phyloP scores from a whole-genome alignment of 768 basidiomycete species.

The Boletales sp. region DNA sequence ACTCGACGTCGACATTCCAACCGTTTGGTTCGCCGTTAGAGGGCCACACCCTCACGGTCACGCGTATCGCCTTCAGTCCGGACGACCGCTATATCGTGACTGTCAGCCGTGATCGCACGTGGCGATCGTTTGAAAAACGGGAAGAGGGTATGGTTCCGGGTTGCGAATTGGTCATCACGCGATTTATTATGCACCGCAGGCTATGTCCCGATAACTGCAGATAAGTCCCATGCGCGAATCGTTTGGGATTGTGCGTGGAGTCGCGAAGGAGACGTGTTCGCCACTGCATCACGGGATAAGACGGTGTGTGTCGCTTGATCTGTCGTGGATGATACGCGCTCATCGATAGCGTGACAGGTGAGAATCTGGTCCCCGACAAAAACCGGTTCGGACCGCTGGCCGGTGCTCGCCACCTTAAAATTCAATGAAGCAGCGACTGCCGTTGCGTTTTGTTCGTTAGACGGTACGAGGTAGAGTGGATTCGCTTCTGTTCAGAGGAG shows the following conservation, averaged over 20 bases:
- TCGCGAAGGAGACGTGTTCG: constrained; percentile 72
- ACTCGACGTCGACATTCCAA: constrained; percentile 69
- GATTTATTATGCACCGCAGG: constrained; percentile 34
- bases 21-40: constrained; percentile 66
- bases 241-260: constrained; percentile 97
- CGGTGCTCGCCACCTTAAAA: constrained; percentile 56
- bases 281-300: constrained; percentile 94
- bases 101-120: constrained; percentile 89
- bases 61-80: constrained; percentile 84
- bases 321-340: background rate
- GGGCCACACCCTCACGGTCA: constrained; percentile 89
- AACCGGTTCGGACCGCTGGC: constrained; percentile 48
- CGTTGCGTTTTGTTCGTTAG: constrained; percentile 54
- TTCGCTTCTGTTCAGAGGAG: background rate
- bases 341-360: constrained; percentile 45
- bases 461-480: constrained; percentile 38
- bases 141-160: constrained; percentile 34
- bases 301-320: constrained; percentile 49
- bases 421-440: constrained; percentile 79
- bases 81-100: constrained; percentile 77
- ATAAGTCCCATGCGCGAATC: constrained; percentile 88
- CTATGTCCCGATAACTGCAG: constrained; percentile 58
- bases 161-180: background rate
- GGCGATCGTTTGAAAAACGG: constrained; percentile 70
- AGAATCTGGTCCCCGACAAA: constrained; percentile 67